Base-by-base conservation (phyloP, 768 basidiomycete species). In the Agrocybe pediades region DNA sequence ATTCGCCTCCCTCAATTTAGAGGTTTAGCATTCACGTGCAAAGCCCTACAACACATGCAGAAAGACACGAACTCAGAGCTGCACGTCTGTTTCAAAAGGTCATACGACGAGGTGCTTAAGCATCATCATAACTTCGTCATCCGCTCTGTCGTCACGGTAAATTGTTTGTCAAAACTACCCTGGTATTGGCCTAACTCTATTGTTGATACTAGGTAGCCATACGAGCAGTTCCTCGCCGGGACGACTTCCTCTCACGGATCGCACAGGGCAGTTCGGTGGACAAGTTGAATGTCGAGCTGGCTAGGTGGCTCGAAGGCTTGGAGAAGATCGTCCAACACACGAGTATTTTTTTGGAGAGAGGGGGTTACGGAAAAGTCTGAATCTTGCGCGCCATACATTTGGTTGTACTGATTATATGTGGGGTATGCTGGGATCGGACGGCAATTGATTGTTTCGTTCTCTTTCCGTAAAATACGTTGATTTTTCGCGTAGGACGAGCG, bases 111-210 rank as follows among this genome's bases (percentile, higher is more conserved):
- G 49, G 82, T 88, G 16, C 74, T 91, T 46, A 72, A 68, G 47
- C 85, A 83, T 54, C 86, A 89, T 67, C 86, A 88, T 64, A 74
- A 81, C 0, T 87, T 87, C 65, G 25, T 89, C 58, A 76, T 90
- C 55, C 84, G 87, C 20, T 81, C 85, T 19, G 68, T 88, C 52
- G 83, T 87, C 24, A 72, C 76, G 23, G 87, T 88, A 50, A 60
- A 6, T 47, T 11, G 26, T n/a, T 13, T 46, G 8, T 19, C 41
- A 26, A 25, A 20, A 11, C 24, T 45, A 20, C 42, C 21, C 6
- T 30, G 29, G 15, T 23, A n/a, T 24, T 16, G 19, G 21, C 17
- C 6, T 26, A 9, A 29, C 6, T 30, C 29, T 25, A n/a, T 29
- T 29, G 26, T 5, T 17, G 6, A 27, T 30, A 26, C 6, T 54